These are phyloP conservation scores for Salix viminalis DNA, from an alignment of 345 rosid genomes.

Conservation along the genomic window DNA sequence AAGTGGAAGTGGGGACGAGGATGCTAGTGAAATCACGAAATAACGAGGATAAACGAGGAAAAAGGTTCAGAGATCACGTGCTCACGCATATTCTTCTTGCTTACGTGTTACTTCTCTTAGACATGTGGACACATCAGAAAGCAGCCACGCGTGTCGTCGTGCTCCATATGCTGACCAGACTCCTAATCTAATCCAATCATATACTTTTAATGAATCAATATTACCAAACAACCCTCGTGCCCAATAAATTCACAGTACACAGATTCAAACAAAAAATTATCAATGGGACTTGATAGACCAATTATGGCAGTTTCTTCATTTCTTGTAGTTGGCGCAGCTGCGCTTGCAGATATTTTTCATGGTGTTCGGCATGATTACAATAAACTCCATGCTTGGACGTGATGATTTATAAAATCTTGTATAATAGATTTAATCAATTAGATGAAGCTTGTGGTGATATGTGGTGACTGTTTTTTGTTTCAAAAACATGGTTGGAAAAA, in stretches of 20 bases:
- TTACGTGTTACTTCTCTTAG: not conserved
- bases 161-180: slow-evolving; percentile 5
- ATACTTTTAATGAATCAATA: not conserved
- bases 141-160: slow-evolving; percentile 7
- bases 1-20: not conserved
- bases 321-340: not conserved
- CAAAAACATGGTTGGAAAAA: too few relatives aligned
- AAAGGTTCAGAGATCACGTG: not conserved
- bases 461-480: too few relatives aligned
- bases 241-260: not conserved
- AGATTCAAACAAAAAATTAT: not conserved
- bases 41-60: too few relatives aligned
- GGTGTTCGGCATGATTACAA: too few relatives aligned
- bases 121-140: not conserved
- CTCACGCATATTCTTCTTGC: not conserved
- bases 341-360: too few relatives aligned
- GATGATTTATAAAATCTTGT: too few relatives aligned
- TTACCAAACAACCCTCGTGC: not conserved
- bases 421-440: too few relatives aligned
- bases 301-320: not conserved
- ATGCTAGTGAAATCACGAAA: not conserved
- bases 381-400: too few relatives aligned
- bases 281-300: not conserved
- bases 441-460: too few relatives aligned
- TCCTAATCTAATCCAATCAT: slow-evolving; percentile 1